Evolutionary conservation across 2,329 filamentous ascomycete species (phyloP).

Genomic region (Bertia moriformis): DNA sequence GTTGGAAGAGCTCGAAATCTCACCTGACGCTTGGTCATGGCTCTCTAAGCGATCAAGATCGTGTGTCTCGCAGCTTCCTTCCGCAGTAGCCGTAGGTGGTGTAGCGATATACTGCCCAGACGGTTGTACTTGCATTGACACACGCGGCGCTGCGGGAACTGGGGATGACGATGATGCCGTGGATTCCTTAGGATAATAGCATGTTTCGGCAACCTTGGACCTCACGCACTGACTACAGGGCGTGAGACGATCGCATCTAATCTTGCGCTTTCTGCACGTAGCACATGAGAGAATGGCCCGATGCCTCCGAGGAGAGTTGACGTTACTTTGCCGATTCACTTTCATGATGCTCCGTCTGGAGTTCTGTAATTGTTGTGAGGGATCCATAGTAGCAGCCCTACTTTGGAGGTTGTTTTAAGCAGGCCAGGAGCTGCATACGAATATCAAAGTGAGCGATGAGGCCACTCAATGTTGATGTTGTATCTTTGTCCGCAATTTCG

Average conservation of each 20-base stretch:
- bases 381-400: no score
- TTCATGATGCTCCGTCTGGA: no score
- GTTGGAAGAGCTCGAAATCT: not conserved
- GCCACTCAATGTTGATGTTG: no score
- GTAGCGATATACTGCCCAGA: not conserved
- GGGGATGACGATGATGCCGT: not conserved
- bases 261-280: constrained; percentile 6
- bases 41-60: not conserved
- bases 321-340: no score
- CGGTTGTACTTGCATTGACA: not conserved
- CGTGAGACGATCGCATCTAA: constrained; percentile 7
- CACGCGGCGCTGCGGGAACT: no score
- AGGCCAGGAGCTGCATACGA: no score
- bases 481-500: no score
- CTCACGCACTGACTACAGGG: constrained; percentile 7
- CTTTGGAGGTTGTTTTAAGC: no score
- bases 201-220: constrained; percentile 5
- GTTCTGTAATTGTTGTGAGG: no score
- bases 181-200: constrained; percentile 4
- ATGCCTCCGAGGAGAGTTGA: no score
- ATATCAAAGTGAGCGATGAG: no score
- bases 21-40: not conserved
- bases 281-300: constrained; percentile 4
- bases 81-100: not conserved
- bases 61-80: not conserved